Conservation (phyloP, 2,329 filamentous ascomycete species). For the Clarireedia paspali region DNA sequence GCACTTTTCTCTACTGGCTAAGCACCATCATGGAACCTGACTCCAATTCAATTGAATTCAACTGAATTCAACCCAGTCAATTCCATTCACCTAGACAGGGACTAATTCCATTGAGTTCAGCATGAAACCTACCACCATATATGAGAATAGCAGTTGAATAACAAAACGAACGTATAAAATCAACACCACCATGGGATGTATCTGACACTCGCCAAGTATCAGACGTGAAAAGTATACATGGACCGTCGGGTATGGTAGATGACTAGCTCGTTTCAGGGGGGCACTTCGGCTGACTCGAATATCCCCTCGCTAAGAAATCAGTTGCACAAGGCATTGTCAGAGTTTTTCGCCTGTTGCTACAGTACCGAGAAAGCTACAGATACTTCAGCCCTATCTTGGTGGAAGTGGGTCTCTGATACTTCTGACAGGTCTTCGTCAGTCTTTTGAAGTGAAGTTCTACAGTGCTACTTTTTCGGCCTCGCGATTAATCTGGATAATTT, state of each 20-base stretch:
- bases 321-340: not conserved
- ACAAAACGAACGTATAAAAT: not conserved
- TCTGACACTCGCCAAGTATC: constrained; percentile 4
- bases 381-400: not conserved
- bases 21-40: no score
- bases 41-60: no score
- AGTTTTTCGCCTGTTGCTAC: not conserved
- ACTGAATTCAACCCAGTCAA: no score
- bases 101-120: no score
- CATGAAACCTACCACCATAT: not conserved
- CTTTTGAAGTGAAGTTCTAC: no score
- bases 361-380: not conserved
- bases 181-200: not conserved
- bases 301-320: not conserved
- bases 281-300: not conserved
- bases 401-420: not conserved
- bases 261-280: not conserved
- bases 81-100: no score
- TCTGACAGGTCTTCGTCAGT: not conserved
- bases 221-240: not conserved
- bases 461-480: no score
- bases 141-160: not conserved
- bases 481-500: no score
- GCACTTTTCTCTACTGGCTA: no score
- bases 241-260: not conserved